phyloP scores from a whole-genome alignment of 129 eudicot genomes.

The Helianthus tuberosus region DNA sequence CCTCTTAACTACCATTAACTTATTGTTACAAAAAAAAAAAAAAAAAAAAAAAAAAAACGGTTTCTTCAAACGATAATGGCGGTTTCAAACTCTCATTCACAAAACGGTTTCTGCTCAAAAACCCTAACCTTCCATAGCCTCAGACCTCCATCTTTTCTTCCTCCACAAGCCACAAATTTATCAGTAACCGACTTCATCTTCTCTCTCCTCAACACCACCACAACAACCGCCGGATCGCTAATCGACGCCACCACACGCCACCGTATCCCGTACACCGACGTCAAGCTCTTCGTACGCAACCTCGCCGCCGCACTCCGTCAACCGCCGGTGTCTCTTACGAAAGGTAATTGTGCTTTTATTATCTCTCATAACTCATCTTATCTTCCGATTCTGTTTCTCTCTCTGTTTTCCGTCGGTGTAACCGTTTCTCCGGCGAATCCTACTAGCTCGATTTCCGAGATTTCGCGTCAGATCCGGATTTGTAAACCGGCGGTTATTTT shows the following conservation, averaged over 20 bases:
- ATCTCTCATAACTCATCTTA: slow-evolving; percentile 47
- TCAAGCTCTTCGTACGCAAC: slow-evolving; percentile 26
- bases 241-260: slow-evolving; percentile 38
- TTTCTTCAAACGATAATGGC: background rate
- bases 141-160: slow-evolving; percentile 44
- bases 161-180: slow-evolving; percentile 32
- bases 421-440: slow-evolving; percentile 61
- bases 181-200: slow-evolving; percentile 50
- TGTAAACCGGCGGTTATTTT: slow-evolving; percentile 54
- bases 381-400: slow-evolving; percentile 47
- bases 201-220: slow-evolving; percentile 25
- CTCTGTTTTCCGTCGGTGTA: slow-evolving; percentile 54
- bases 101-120: slow-evolving; percentile 37
- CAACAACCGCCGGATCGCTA: slow-evolving; percentile 22
- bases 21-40: too few species aligned
- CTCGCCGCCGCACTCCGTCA: slow-evolving; percentile 40
- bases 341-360: slow-evolving; percentile 46
- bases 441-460: slow-evolving; percentile 38
- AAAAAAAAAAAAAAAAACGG: too few species aligned
- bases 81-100: background rate
- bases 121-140: slow-evolving; percentile 45
- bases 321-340: slow-evolving; percentile 15
- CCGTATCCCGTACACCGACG: slow-evolving; percentile 38
- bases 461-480: slow-evolving; percentile 40
- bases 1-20: too few species aligned